Conservation (phyloP, 306 rosid genomes). For the Cicer bijugum region DNA sequence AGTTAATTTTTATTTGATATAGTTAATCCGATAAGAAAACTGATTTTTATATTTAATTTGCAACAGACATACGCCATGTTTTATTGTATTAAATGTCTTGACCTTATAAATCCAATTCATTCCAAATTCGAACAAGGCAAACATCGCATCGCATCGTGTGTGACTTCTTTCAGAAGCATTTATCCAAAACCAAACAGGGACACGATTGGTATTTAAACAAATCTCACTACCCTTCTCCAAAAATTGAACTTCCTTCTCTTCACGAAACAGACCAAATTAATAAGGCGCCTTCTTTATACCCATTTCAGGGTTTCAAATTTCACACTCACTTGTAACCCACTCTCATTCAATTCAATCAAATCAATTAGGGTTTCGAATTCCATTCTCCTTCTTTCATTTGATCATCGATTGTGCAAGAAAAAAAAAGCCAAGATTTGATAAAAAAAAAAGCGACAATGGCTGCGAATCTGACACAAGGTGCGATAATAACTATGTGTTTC, state of each 20-base stretch:
- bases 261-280: slow-evolving; percentile 43
- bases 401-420: not conserved
- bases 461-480: slow-evolving; percentile 60
- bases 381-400: not conserved
- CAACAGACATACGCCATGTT: too few relatives aligned
- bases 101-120: too few relatives aligned
- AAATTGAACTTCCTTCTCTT: slow-evolving; percentile 48
- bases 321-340: not conserved
- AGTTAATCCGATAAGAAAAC: too few relatives aligned
- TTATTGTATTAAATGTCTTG: too few relatives aligned
- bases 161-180: not conserved
- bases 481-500: slow-evolving; percentile 56
- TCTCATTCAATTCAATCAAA: not conserved
- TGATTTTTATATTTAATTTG: too few relatives aligned
- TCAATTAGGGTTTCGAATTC: not conserved
- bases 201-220: slow-evolving; percentile 12
- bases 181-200: not conserved
- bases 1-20: too few relatives aligned
- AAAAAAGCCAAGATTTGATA: too few relatives aligned
- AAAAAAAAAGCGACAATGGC: slow-evolving; percentile 41
- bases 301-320: slow-evolving; percentile 57
- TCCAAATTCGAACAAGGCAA: too few relatives aligned
- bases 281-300: slow-evolving; percentile 52
- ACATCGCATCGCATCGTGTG: too few relatives aligned
- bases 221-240: not conserved